A percentile compares a stretch with the other conserved stretches of the same genome.
Conservation (phyloP, 257 asterid genomes). For the Marsdenia floribunda region DNA sequence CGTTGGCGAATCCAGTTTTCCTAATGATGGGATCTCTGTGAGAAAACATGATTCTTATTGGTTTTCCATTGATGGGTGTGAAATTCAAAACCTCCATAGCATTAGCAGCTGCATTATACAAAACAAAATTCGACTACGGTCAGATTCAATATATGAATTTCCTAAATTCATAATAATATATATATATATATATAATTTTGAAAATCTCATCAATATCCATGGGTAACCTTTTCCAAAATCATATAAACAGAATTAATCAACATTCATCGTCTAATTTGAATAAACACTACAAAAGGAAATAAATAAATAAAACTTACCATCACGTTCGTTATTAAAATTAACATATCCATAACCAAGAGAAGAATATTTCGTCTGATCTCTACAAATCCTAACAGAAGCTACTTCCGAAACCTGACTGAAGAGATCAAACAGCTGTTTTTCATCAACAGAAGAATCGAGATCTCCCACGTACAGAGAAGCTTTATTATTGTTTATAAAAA, state of each 20-base stretch:
- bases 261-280: background rate
- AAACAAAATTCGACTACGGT: too few species aligned
- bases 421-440: slow-evolving; percentile 53
- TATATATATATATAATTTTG: too few species aligned
- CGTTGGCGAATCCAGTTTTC: slow-evolving; percentile 64
- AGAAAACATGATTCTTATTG: slow-evolving; percentile 79
- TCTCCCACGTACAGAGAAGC: slow-evolving; percentile 72
- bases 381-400: slow-evolving; percentile 61
- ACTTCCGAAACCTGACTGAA: slow-evolving; percentile 68
- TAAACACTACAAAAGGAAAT: background rate
- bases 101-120: slow-evolving; percentile 53
- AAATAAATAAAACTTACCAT: slow-evolving; percentile 36
- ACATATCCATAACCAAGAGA: slow-evolving; percentile 78
- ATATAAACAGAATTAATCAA: too few species aligned
- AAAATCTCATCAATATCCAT: too few species aligned
- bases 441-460: slow-evolving; percentile 62
- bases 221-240: too few species aligned
- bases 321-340: slow-evolving; percentile 51
- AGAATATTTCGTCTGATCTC: slow-evolving; percentile 49
- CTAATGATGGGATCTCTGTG: slow-evolving; percentile 75
- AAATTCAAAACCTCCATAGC: slow-evolving; percentile 68
- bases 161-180: too few species aligned
- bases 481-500: slow-evolving; percentile 30
- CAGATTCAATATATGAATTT: too few species aligned
- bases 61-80: slow-evolving; percentile 56